Percentiles rank a stretch among this genome's conserved stretches.
phyloP scores from a whole-genome alignment of 176 grass and related monocot genomes.

The Aegilops longissima region DNA sequence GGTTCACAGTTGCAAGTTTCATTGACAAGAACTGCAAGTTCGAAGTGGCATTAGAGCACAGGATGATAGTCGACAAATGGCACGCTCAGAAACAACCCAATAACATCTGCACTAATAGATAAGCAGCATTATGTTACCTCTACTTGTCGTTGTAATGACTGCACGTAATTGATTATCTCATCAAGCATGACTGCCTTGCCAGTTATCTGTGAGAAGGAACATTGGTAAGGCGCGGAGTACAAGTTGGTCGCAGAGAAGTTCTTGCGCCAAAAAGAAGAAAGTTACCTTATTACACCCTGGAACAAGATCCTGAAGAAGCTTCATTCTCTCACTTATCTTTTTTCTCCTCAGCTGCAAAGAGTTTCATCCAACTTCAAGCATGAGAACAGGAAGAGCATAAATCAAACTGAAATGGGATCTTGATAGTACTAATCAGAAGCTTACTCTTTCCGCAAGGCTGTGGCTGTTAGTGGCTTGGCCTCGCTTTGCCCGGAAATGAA shows the following conservation, averaged over 20 bases:
- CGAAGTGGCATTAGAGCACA: conserved; percentile 19
- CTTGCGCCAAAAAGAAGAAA: conserved; percentile 4
- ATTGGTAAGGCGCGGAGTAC: not conserved
- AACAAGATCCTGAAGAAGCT: conserved; percentile 99
- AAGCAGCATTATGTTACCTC: conserved; percentile 50
- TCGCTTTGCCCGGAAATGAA: conserved; percentile 90
- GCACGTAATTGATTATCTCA: conserved; percentile 99
- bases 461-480: conserved; percentile 96
- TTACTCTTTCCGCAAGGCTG: conserved; percentile 98
- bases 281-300: conserved; percentile 91
- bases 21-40: conserved; percentile 90
- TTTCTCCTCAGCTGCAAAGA: conserved; percentile 78
- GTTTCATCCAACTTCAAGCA: conserved; percentile 39
- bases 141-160: conserved; percentile 94
- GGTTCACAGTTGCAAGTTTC: conserved; percentile 94
- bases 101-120: not conserved
- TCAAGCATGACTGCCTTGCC: conserved; percentile 99
- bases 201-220: conserved; percentile 61
- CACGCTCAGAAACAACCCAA: not conserved
- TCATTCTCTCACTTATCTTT: conserved; percentile 99
- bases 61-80: conserved; percentile 18
- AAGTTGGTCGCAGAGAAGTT: not conserved
- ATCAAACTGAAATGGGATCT: conserved; percentile 23
- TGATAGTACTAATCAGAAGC: conserved; percentile 16
- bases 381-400: conserved; percentile 26